These are phyloP conservation scores for Kwoniella newhampshirensis DNA, from an alignment of 768 basidiomycete species.

Conservation along the genomic window DNA sequence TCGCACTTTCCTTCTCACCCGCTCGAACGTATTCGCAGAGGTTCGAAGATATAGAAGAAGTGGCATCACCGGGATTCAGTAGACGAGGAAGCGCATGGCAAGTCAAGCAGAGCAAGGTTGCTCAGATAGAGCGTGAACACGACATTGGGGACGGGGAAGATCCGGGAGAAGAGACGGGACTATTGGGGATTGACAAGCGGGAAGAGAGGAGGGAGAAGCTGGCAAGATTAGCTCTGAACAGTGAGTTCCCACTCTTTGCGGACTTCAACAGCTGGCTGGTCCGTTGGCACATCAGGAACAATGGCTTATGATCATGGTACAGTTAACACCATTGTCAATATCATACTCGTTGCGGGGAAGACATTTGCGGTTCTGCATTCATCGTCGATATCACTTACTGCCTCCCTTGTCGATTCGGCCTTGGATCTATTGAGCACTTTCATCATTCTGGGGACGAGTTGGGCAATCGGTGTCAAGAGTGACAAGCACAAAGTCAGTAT, in stretches of 20 bases:
- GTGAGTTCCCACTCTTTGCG: constrained; percentile 19
- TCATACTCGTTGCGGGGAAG: constrained; percentile 54
- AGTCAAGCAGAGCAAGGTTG: constrained; percentile 6
- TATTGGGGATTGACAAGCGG: constrained; percentile 18
- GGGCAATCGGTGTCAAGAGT: constrained; percentile 47
- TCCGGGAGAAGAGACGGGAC: constrained; percentile 28
- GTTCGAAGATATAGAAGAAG: constrained; percentile 10
- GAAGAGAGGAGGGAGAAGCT: constrained; percentile 44
- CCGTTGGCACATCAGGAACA: too few relatives aligned
- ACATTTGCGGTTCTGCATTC: constrained; percentile 54
- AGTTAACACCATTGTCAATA: constrained; percentile 53
- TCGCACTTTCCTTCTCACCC: constrained; percentile 39
- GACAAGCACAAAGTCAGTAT: constrained; percentile 38
- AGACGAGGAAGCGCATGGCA: constrained; percentile 17
- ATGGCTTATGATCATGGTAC: neutral
- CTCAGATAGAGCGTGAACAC: neutral
- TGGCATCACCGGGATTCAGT: neutral
- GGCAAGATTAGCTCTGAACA: constrained; percentile 46
- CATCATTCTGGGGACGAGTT: constrained; percentile 54
- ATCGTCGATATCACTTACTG: constrained; percentile 55
- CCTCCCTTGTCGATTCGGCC: constrained; percentile 54
- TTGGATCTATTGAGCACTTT: constrained; percentile 55
- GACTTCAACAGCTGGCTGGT: neutral
- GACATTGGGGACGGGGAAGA: constrained; percentile 7
- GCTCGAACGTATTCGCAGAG: constrained; percentile 10